Evolutionary conservation across 257 asterid genomes (phyloP).

Genomic region (Oldenlandia corymbosa): DNA sequence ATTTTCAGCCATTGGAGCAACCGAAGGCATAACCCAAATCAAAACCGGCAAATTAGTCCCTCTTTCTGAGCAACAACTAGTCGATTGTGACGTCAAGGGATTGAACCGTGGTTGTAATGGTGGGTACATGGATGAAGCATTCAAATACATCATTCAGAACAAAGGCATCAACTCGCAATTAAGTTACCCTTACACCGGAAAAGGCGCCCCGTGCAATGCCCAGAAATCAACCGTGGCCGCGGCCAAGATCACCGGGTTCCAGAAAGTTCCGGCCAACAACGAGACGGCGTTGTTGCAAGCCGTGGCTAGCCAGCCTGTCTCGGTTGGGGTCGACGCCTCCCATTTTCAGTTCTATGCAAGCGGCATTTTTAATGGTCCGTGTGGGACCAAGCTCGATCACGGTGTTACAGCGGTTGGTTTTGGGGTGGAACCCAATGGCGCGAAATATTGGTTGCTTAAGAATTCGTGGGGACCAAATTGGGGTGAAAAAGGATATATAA

Average conservation of each 20-base stretch:
- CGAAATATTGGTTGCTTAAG: background rate
- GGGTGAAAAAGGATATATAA: background rate
- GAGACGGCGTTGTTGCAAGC: background rate
- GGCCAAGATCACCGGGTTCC: background rate
- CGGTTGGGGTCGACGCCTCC: background rate
- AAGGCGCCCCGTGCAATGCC: background rate
- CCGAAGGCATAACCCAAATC: background rate
- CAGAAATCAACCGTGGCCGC: background rate
- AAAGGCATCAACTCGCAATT: background rate
- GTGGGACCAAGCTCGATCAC: background rate
- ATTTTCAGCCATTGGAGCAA: background rate
- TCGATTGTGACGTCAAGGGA: background rate
- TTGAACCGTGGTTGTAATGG: background rate
- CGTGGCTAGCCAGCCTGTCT: background rate
- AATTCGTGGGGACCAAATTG: background rate
- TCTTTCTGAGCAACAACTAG: background rate
- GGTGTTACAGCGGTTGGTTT: background rate
- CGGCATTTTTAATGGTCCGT: background rate
- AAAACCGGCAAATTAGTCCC: background rate
- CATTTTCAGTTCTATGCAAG: background rate
- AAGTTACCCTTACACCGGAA: background rate
- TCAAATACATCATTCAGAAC: too few relatives aligned
- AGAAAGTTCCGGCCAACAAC: background rate
- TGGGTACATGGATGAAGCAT: background rate
- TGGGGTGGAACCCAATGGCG: background rate